phyloP scores from a whole-genome alignment of 495 filamentous ascomycete genomes.

The Elasticomyces elasticus region DNA sequence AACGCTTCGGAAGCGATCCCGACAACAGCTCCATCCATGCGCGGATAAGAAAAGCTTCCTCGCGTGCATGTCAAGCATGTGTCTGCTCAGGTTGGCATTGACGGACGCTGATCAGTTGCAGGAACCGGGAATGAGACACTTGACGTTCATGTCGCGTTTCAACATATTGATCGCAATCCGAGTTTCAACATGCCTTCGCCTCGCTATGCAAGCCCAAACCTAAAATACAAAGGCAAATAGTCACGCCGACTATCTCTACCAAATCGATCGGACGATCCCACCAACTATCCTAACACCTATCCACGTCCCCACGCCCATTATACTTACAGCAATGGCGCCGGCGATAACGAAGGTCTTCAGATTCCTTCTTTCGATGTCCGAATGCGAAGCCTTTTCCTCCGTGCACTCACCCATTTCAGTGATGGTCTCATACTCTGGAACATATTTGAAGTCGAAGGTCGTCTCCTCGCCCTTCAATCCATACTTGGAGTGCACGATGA shows the following conservation, averaged over 20 bases:
- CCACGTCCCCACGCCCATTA: conserved; percentile 25
- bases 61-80: no score
- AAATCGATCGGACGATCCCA: conserved; percentile 10
- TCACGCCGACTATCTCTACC: conserved; percentile 1
- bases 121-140: no score
- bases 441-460: conserved; percentile 55
- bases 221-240: neutral
- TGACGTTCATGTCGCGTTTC: no score
- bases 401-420: conserved; percentile 32
- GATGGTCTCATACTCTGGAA: conserved; percentile 42
- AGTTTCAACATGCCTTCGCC: neutral
- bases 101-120: no score
- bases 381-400: conserved; percentile 18
- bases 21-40: no score
- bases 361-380: conserved; percentile 32
- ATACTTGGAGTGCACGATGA: conserved; percentile 47
- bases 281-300: conserved; percentile 6
- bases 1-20: no score
- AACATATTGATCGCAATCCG: no score
- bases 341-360: conserved; percentile 27
- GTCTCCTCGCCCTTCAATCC: conserved; percentile 44
- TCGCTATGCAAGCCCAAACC: neutral
- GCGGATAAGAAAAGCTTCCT: no score
- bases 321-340: conserved; percentile 22
- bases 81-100: no score